phyloP scores from a whole-genome alignment of 495 filamentous ascomycete genomes.

The Apiosordaria backusii region DNA sequence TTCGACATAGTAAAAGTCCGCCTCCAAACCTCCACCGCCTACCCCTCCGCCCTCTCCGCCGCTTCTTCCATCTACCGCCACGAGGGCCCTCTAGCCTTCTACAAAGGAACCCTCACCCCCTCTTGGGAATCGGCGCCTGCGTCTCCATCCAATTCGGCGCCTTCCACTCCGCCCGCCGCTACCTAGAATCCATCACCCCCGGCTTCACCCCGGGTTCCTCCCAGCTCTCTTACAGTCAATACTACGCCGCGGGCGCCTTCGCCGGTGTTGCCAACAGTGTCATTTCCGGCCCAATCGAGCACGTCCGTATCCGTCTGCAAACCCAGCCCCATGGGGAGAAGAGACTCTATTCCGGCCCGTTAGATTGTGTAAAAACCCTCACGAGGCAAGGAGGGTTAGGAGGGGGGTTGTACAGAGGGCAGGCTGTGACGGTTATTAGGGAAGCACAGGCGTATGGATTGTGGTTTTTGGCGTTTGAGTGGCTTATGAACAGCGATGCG shows the following conservation, averaged over 20 bases:
- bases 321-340: slow-evolving; percentile 82
- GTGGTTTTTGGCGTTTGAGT: slow-evolving; percentile 96
- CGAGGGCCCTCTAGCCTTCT: slow-evolving; percentile 89
- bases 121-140: slow-evolving; percentile 95
- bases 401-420: slow-evolving; percentile 78
- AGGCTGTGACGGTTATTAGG: slow-evolving; percentile 77
- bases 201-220: background rate
- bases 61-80: slow-evolving; percentile 79
- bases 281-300: slow-evolving; percentile 90
- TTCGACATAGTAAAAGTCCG: slow-evolving; percentile 99
- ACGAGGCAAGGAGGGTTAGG: slow-evolving; percentile 61
- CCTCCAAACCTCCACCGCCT: slow-evolving; percentile 80
- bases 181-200: slow-evolving; percentile 70
- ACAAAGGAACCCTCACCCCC: slow-evolving; percentile 95
- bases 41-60: slow-evolving; percentile 73
- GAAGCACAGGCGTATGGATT: slow-evolving; percentile 93
- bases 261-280: slow-evolving; percentile 87
- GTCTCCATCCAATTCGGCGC: slow-evolving; percentile 97
- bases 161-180: slow-evolving; percentile 87
- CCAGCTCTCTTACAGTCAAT: slow-evolving; percentile 70
- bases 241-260: slow-evolving; percentile 86
- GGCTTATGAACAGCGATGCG: slow-evolving; percentile 87
- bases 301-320: slow-evolving; percentile 95
- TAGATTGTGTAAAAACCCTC: slow-evolving; percentile 88
- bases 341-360: slow-evolving; percentile 76